Percentiles rank a stretch among this genome's conserved stretches.
phyloP scores from a whole-genome alignment of 169 alveolate species.

The Eimeria tenella region DNA sequence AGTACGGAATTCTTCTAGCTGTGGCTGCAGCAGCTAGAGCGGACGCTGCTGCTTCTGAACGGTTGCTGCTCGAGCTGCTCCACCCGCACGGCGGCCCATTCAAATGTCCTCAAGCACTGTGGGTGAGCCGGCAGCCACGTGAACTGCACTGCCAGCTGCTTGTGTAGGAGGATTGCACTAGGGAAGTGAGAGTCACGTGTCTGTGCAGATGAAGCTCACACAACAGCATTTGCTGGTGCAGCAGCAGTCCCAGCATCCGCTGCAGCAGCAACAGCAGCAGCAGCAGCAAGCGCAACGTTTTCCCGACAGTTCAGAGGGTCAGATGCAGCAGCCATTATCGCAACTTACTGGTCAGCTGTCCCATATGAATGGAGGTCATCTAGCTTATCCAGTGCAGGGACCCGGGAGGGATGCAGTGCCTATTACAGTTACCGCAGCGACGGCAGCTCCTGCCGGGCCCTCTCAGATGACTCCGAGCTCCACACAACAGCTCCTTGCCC shows the following conservation, averaged over 20 bases:
- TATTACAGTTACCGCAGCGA: not conserved
- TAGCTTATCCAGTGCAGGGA: constrained; percentile 2
- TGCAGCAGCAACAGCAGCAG: constrained; percentile 21
- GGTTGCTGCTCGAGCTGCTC: constrained; percentile 29
- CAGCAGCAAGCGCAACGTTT: constrained; percentile 17
- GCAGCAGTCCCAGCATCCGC: constrained; percentile 30
- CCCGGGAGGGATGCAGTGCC: not conserved
- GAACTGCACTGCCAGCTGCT: constrained; percentile 14
- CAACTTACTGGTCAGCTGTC: constrained; percentile 35
- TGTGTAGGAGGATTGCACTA: not conserved
- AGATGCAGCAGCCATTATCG: constrained; percentile 42
- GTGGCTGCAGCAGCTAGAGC: constrained; percentile 13
- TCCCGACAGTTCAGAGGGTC: constrained; percentile 3
- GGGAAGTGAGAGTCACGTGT: not conserved
- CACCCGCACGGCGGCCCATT: constrained; percentile 12
- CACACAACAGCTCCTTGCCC: constrained; percentile 39
- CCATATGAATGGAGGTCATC: constrained; percentile 23
- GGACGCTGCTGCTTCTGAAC: not conserved
- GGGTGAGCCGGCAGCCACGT: constrained; percentile 19
- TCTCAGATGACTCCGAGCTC: constrained; percentile 15
- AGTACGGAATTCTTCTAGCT: not conserved
- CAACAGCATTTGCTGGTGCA: constrained; percentile 40
- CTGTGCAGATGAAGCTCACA: constrained; percentile 5
- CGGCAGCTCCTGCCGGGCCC: constrained; percentile 41
- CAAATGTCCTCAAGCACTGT: constrained; percentile 13